Evolutionary conservation across 1,284 basidiomycete genomes (phyloP).

Genomic region (Naganishia cerealis): DNA sequence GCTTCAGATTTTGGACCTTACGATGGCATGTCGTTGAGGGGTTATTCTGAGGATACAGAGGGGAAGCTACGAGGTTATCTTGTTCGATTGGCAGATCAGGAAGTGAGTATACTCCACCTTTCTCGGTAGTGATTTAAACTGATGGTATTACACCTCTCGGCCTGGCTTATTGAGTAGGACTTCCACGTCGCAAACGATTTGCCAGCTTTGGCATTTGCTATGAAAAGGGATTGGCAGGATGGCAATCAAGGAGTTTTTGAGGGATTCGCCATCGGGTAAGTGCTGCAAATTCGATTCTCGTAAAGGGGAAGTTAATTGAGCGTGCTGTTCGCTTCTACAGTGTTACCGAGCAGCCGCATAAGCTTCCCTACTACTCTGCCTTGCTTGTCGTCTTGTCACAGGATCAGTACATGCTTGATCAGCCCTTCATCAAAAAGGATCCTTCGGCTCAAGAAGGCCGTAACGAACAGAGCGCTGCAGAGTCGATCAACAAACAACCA

Average conservation of each 20-base stretch:
- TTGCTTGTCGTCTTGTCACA: conserved; percentile 68
- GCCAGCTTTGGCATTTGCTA: conserved; percentile 68
- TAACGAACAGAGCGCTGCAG: background rate
- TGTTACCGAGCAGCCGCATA: conserved; percentile 85
- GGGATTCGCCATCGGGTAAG: conserved; percentile 32
- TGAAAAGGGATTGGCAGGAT: conserved; percentile 65
- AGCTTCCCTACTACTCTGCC: conserved; percentile 81
- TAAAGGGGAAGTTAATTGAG: background rate
- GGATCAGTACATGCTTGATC: conserved; percentile 30
- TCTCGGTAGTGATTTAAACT: background rate
- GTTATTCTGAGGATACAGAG: conserved; percentile 62
- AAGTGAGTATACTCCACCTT: conserved; percentile 60
- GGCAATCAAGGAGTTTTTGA: conserved; percentile 60
- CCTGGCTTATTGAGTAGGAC: conserved; percentile 38
- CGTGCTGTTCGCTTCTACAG: conserved; percentile 48
- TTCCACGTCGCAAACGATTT: conserved; percentile 62
- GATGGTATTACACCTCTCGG: background rate
- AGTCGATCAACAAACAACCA: background rate
- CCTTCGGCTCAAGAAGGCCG: background rate
- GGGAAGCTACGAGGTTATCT: conserved; percentile 66
- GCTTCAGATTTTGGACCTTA: conserved; percentile 36
- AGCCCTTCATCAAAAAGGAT: conserved; percentile 33
- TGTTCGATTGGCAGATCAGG: conserved; percentile 74
- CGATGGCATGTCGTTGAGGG: conserved; percentile 43
- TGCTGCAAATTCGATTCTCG: background rate